Evolutionary conservation across 148 eudicot genomes (phyloP).

Genomic region (Camellia lanceoleosa): DNA sequence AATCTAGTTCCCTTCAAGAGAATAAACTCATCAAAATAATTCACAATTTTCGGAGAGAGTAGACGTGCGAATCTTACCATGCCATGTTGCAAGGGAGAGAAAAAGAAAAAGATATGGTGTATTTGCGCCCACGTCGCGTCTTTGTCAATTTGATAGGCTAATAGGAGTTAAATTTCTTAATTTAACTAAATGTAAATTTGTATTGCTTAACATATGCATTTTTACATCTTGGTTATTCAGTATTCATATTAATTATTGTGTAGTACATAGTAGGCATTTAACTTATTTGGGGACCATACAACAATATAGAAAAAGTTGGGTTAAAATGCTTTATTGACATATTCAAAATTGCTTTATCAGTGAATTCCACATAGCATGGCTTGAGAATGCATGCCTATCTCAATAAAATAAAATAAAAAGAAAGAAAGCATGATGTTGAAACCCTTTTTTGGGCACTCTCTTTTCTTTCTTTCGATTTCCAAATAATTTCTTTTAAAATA

Average conservation of each 20-base stretch:
- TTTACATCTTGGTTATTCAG: not conserved
- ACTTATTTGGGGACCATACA: slow-evolving; percentile 21
- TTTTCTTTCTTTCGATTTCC: not conserved
- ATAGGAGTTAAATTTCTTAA: not conserved
- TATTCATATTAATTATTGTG: not conserved
- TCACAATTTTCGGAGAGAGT: not conserved
- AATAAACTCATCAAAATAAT: not conserved
- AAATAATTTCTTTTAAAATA: not conserved
- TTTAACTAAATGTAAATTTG: not conserved
- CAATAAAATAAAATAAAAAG: not conserved
- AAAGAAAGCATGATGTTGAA: slow-evolving; percentile 16
- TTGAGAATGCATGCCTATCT: slow-evolving; percentile 20
- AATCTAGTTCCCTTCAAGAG: not conserved
- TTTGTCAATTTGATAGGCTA: not conserved
- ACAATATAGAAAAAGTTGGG: not conserved
- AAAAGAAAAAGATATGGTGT: slow-evolving; percentile 29
- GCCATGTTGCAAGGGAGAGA: slow-evolving; percentile 24
- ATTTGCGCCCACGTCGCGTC: slow-evolving; percentile 21
- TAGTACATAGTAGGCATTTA: not conserved
- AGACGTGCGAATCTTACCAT: slow-evolving; percentile 26
- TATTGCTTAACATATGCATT: slow-evolving; percentile 1
- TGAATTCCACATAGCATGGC: slow-evolving; percentile 8
- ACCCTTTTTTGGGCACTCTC: slow-evolving; percentile 1
- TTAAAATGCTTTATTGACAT: slow-evolving; percentile 23
- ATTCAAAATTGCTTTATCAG: slow-evolving; percentile 9